Evolutionary conservation across 306 rosid species (phyloP).

Genomic region (Prunus salicina): DNA sequence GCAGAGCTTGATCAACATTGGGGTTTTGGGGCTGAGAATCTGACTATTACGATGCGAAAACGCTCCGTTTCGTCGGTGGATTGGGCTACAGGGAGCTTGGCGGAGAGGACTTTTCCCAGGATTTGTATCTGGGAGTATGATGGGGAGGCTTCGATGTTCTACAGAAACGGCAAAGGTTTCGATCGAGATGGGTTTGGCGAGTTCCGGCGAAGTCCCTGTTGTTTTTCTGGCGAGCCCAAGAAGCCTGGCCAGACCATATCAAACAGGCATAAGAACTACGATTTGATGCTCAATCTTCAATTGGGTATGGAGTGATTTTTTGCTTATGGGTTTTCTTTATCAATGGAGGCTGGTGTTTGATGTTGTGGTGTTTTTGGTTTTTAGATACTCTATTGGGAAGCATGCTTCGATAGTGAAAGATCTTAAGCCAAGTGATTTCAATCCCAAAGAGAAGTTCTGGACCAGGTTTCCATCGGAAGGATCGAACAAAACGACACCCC

Average conservation of each 20-base stretch:
- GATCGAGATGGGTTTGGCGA: no score
- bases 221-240: no score
- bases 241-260: no score
- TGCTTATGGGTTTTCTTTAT: not conserved
- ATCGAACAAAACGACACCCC: conserved; percentile 86
- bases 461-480: conserved; percentile 90
- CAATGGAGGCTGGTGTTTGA: conserved; percentile 4
- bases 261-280: no score
- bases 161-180: no score
- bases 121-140: no score
- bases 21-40: conserved; percentile 36
- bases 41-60: conserved; percentile 56
- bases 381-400: conserved; percentile 81
- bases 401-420: conserved; percentile 62
- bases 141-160: no score
- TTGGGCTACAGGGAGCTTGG: conserved; percentile 34
- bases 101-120: no score
- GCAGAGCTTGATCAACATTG: conserved; percentile 24
- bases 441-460: conserved; percentile 93
- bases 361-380: not conserved
- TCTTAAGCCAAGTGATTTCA: conserved; percentile 67
- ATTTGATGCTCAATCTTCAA: no score
- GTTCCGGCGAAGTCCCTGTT: no score
- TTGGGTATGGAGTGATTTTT: no score
- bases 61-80: conserved; percentile 50